Percentiles rank a stretch among this genome's conserved stretches.
phyloP scores from a whole-genome alignment of 345 rosid species.

The Durio zibethinus region DNA sequence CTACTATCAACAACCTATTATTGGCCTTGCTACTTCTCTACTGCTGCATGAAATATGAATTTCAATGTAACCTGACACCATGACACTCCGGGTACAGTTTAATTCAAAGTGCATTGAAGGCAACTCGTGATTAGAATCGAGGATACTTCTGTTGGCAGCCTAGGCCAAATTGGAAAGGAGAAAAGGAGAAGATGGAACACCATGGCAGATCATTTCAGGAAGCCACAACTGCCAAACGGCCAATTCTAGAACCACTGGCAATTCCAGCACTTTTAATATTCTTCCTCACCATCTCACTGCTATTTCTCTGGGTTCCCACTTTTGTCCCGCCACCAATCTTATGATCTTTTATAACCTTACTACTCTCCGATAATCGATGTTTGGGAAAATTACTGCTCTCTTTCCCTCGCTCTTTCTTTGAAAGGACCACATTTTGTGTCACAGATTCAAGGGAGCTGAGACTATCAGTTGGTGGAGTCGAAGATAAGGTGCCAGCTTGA shows the following conservation, averaged over 20 bases:
- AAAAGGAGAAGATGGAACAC: neutral
- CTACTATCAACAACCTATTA: neutral
- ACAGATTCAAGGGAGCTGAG: slow-evolving; percentile 12
- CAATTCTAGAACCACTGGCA: slow-evolving; percentile 30
- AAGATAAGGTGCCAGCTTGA: slow-evolving; percentile 21
- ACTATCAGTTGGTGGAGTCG: slow-evolving; percentile 9
- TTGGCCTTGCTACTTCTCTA: neutral
- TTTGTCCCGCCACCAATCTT: slow-evolving; percentile 26
- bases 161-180: neutral
- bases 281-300: slow-evolving; percentile 35
- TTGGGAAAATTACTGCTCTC: slow-evolving; percentile 24
- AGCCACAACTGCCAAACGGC: slow-evolving; percentile 38
- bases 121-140: neutral
- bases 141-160: neutral
- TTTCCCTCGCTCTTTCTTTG: slow-evolving; percentile 29
- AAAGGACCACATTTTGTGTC: slow-evolving; percentile 15
- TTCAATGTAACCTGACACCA: neutral
- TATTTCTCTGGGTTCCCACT: slow-evolving; percentile 27
- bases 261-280: slow-evolving; percentile 33
- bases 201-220: slow-evolving; percentile 27
- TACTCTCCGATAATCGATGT: slow-evolving; percentile 13
- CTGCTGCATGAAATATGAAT: neutral
- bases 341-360: slow-evolving; percentile 21
- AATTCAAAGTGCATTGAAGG: neutral
- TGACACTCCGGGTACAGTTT: neutral